Evolutionary conservation across 2,329 filamentous ascomycete genomes (phyloP).

Genomic region (Hymenoscyphus fraxineus): DNA sequence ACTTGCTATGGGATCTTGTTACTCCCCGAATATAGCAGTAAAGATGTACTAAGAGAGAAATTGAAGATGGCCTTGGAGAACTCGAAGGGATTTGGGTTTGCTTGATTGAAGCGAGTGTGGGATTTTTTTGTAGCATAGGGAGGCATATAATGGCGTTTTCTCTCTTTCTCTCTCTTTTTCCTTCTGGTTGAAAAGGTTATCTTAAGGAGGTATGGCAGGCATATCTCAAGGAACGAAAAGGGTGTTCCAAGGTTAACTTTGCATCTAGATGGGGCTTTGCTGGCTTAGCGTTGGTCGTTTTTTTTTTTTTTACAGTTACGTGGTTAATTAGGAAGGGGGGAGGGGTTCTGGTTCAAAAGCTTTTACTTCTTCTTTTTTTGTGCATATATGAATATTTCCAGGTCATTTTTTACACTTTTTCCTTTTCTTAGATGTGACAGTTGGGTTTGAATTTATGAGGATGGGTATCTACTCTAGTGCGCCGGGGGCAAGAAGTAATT

Average conservation of each 20-base stretch:
- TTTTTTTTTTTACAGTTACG: too few species aligned
- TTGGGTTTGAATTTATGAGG: too few species aligned
- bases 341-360: too few species aligned
- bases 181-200: background rate
- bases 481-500: too few species aligned
- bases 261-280: background rate
- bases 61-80: conserved; percentile 85
- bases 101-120: conserved; percentile 31
- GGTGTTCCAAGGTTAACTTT: background rate
- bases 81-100: conserved; percentile 83
- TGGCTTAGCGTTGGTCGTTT: background rate
- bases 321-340: too few species aligned
- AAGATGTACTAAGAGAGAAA: conserved; percentile 67
- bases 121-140: background rate
- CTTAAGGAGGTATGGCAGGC: background rate
- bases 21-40: conserved; percentile 75
- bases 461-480: too few species aligned
- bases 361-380: too few species aligned
- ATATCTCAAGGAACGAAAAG: background rate
- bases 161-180: too few species aligned
- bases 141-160: background rate
- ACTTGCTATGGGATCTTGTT: conserved; percentile 91
- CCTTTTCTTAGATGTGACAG: too few species aligned
- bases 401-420: too few species aligned
- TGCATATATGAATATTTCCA: too few species aligned